phyloP scores from a whole-genome alignment of 495 filamentous ascomycete genomes.

The Aspergillus affinis region DNA sequence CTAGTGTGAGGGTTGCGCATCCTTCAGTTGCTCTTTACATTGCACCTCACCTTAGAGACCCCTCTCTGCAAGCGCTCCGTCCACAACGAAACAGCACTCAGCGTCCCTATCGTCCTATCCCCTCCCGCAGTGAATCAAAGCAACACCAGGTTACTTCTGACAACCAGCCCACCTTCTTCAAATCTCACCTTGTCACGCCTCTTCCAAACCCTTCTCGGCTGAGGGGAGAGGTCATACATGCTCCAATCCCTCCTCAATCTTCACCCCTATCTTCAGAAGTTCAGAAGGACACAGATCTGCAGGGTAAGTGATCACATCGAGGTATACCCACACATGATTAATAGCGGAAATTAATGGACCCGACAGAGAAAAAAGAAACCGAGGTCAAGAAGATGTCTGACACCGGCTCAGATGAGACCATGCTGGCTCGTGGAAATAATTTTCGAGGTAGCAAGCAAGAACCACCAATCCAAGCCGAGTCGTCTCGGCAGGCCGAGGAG shows the following conservation, averaged over 20 bases:
- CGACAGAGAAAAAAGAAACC: not conserved
- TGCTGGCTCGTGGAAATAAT: not conserved
- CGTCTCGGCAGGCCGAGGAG: not conserved
- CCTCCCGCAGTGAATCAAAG: not conserved
- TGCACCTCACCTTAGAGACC: slow-evolving; percentile 2
- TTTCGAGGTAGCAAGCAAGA: not conserved
- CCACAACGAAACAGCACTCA: not conserved
- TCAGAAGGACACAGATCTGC: not conserved
- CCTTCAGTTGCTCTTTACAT: slow-evolving; percentile 1
- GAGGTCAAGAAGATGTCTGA: not conserved
- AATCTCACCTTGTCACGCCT: not conserved
- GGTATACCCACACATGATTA: not conserved
- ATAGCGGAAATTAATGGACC: not conserved
- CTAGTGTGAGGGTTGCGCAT: not conserved
- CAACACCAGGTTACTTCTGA: not conserved
- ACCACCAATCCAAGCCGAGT: not conserved
- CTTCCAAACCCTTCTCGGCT: not conserved
- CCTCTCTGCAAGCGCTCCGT: not conserved
- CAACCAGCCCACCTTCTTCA: not conserved
- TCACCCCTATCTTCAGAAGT: not conserved
- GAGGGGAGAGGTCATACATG: not conserved
- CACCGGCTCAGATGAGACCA: not conserved
- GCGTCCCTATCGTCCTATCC: not conserved
- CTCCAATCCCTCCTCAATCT: not conserved
- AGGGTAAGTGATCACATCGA: not conserved